Evolutionary conservation across 768 basidiomycete genomes (phyloP).

Genomic region (Russula compacta): DNA sequence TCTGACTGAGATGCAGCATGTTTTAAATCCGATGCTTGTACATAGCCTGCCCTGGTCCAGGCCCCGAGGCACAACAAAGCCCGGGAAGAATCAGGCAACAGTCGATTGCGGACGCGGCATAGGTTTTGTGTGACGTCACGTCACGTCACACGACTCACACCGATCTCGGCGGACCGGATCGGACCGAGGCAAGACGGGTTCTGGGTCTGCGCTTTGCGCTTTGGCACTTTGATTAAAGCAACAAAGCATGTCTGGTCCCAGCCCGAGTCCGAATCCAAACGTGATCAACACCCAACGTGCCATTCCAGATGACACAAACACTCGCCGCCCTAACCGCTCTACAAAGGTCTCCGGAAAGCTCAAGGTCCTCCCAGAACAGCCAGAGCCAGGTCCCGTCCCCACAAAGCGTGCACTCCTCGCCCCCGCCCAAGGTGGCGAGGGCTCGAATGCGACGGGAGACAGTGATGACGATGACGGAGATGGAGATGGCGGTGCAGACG

Average conservation of each 20-base stretch:
- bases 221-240: neutral
- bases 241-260: neutral
- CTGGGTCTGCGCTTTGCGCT: too few relatives aligned
- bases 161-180: neutral
- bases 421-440: slow-evolving; percentile 24
- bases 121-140: neutral
- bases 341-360: slow-evolving; percentile 80
- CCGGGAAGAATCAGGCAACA: too few relatives aligned
- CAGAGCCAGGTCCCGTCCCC: slow-evolving; percentile 36
- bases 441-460: slow-evolving; percentile 25
- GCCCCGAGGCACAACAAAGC: too few relatives aligned
- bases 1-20: too few relatives aligned
- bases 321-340: slow-evolving; percentile 65
- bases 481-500: slow-evolving; percentile 59
- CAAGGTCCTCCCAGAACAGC: slow-evolving; percentile 82
- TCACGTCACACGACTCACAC: neutral
- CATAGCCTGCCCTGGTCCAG: too few relatives aligned
- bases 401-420: slow-evolving; percentile 19
- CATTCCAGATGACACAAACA: slow-evolving; percentile 38
- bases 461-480: slow-evolving; percentile 45
- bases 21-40: too few relatives aligned
- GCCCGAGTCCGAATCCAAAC: too few relatives aligned
- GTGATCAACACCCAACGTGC: neutral
- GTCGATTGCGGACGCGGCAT: too few relatives aligned
- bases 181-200: neutral